A percentile compares a stretch with the other conserved stretches of the same genome.
These are phyloP conservation scores for Apocynum venetum DNA, from an alignment of 257 asterid species.

Conservation along the genomic window DNA sequence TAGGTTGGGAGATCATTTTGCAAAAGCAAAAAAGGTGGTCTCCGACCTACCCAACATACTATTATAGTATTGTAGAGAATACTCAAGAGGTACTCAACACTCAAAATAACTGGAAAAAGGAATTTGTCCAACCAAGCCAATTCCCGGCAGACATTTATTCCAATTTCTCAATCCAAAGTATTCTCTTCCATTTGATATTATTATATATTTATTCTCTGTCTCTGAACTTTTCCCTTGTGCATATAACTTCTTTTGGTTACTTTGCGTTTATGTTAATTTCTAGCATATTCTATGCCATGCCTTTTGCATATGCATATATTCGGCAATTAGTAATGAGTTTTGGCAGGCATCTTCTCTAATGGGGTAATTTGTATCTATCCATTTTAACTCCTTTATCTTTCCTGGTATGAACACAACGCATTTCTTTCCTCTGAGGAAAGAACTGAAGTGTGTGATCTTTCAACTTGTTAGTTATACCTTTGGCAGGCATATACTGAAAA, in stretches of 20 bases:
- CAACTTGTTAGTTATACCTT: neutral
- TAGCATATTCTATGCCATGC: neutral
- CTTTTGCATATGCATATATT: neutral
- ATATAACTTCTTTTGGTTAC: neutral
- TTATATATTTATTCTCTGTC: neutral
- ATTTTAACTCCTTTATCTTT: neutral
- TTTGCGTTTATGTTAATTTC: neutral
- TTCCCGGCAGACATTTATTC: neutral
- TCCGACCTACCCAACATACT: neutral
- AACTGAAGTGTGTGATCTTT: neutral
- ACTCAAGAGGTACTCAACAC: neutral
- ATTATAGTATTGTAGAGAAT: neutral
- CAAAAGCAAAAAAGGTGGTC: too few species aligned
- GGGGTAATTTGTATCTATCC: neutral
- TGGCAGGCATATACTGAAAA: neutral
- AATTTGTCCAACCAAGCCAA: neutral
- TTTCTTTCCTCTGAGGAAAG: neutral
- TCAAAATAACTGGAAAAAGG: neutral
- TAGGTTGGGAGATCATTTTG: too few species aligned
- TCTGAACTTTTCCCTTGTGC: neutral
- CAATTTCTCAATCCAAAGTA: slow-evolving; percentile 1
- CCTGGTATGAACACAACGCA: neutral
- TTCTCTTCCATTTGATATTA: slow-evolving; percentile 5
- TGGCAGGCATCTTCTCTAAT: neutral
- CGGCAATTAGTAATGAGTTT: neutral